Percentiles rank a stretch among this genome's conserved stretches.
Conservation (phyloP, 2,329 filamentous ascomycete genomes). For the Colletotrichum orbiculare region DNA sequence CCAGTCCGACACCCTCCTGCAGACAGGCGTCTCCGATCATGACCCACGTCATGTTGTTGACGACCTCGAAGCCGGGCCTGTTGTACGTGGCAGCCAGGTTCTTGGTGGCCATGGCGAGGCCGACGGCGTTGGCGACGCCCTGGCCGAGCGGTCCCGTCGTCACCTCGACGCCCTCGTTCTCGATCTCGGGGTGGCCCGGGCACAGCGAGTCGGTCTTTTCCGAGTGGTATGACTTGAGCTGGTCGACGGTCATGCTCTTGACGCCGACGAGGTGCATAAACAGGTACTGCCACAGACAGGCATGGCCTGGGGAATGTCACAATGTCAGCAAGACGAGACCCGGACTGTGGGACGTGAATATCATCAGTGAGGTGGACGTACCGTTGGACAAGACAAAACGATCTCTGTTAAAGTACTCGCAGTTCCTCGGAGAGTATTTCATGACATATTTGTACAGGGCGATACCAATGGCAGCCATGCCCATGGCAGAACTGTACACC, state of each 20-base stretch:
- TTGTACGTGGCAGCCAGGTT: conserved; percentile 66
- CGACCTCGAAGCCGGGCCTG: conserved; percentile 56
- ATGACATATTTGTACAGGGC: conserved; percentile 71
- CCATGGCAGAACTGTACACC: conserved; percentile 56
- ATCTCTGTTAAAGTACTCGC: conserved; percentile 69
- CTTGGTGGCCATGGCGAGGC: conserved; percentile 67
- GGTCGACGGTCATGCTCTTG: conserved; percentile 64
- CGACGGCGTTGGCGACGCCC: conserved; percentile 68
- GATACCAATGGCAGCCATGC: conserved; percentile 70
- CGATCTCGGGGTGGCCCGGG: conserved; percentile 67
- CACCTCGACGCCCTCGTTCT: conserved; percentile 66
- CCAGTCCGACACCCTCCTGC: conserved; percentile 66
- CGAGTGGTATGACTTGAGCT: conserved; percentile 64
- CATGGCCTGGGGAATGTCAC: conserved; percentile 50
- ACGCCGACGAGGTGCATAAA: conserved; percentile 65
- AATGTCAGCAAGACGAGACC: background rate
- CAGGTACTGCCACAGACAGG: conserved; percentile 64
- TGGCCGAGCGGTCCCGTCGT: conserved; percentile 70
- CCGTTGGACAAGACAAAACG: conserved; percentile 71
- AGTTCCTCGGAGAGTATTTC: conserved; percentile 65
- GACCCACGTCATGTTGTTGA: conserved; percentile 64
- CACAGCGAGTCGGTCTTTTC: conserved; percentile 58
- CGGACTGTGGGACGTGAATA: background rate
- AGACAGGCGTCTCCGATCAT: conserved; percentile 69
- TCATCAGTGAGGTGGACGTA: background rate